Percentiles rank a stretch among this genome's conserved stretches.
phyloP scores from a whole-genome alignment of 768 basidiomycete species.

The Candolleomyces efflorescens region DNA sequence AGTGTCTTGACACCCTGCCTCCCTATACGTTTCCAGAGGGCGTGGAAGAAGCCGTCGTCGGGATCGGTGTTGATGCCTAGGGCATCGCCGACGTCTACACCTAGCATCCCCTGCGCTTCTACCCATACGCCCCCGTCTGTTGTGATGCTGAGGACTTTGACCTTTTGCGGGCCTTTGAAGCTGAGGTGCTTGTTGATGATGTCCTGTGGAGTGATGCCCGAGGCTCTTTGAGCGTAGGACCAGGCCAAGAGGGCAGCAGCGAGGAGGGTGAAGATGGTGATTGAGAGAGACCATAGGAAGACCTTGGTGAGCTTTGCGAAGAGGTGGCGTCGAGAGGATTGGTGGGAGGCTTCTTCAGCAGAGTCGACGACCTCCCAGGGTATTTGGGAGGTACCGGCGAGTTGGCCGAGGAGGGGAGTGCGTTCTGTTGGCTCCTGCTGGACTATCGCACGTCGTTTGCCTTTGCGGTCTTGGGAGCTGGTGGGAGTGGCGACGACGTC shows the following conservation, averaged over 20 bases:
- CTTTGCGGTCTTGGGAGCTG: slow-evolving; percentile 36
- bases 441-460: slow-evolving; percentile 46
- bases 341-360: slow-evolving; percentile 7
- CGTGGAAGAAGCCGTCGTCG: slow-evolving; percentile 40
- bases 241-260: slow-evolving; percentile 52
- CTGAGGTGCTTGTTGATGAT: slow-evolving; percentile 52
- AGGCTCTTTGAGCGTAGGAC: slow-evolving; percentile 59
- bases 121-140: slow-evolving; percentile 56
- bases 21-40: slow-evolving; percentile 62
- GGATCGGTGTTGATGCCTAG: slow-evolving; percentile 48
- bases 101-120: slow-evolving; percentile 50
- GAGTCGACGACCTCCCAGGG: slow-evolving; percentile 23
- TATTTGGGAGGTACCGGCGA: slow-evolving; percentile 23
- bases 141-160: slow-evolving; percentile 63
- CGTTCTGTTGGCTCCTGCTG: slow-evolving; percentile 39
- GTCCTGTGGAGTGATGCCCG: slow-evolving; percentile 51
- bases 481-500: slow-evolving; percentile 1
- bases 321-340: slow-evolving; percentile 26
- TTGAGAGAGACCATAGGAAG: slow-evolving; percentile 52
- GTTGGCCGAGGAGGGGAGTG: slow-evolving; percentile 46
- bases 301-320: slow-evolving; percentile 38
- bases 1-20: slow-evolving; percentile 60
- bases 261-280: slow-evolving; percentile 44
- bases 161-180: slow-evolving; percentile 53
- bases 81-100: slow-evolving; percentile 62